Conservation (phyloP, 192 early-diverging fungal species). For the Backusella australiensis region DNA sequence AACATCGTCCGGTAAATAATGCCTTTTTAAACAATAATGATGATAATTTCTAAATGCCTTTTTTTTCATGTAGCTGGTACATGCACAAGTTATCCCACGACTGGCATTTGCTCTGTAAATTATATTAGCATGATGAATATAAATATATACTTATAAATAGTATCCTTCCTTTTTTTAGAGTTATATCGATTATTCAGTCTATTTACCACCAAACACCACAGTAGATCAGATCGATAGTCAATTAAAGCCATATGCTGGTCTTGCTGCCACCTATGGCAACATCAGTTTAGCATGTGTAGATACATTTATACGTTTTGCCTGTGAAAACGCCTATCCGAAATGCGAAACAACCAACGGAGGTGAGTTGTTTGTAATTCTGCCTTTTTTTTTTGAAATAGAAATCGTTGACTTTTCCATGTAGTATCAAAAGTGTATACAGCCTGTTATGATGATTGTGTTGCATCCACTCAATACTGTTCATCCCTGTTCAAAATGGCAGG, state of each 20-base stretch:
- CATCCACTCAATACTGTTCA: neutral
- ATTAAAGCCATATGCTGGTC: neutral
- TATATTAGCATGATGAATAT: neutral
- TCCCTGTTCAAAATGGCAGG: neutral
- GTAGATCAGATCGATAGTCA: neutral
- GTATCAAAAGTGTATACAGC: neutral
- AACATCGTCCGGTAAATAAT: neutral
- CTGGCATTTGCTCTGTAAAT: neutral
- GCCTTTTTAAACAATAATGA: neutral
- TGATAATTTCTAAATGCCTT: too few species aligned
- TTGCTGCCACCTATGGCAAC: neutral
- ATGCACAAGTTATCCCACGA: neutral
- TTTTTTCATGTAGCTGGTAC: neutral
- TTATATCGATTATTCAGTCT: neutral
- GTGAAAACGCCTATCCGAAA: slow-evolving; percentile 6
- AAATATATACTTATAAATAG: neutral
- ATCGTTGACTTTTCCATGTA: neutral
- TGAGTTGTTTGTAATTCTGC: too few species aligned
- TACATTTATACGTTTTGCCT: neutral
- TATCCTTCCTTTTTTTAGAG: neutral
- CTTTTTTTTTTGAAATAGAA: neutral
- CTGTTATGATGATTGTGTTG: neutral
- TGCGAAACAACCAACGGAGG: neutral
- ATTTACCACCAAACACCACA: neutral
- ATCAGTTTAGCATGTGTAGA: neutral